Percentiles rank a stretch among this genome's conserved stretches.
Conservation (phyloP, 2,329 filamentous ascomycete species). For the Fusarium pseudoanthophilum region DNA sequence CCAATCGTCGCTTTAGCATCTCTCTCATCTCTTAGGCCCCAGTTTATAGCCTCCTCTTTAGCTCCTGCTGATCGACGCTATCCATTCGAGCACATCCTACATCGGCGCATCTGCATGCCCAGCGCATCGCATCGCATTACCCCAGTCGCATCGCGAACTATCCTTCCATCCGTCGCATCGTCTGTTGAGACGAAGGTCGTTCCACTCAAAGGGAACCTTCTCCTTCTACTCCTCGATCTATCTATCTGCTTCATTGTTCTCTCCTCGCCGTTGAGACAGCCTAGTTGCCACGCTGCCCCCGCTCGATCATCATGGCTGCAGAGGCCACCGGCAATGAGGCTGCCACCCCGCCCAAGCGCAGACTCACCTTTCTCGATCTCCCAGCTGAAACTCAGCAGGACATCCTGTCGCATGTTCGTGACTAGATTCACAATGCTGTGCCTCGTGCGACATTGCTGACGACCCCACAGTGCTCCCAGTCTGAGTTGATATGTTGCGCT, state of each 20-base stretch:
- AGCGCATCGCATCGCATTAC: conserved; percentile 22
- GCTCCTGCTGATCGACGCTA: conserved; percentile 25
- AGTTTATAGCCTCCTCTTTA: conserved; percentile 14
- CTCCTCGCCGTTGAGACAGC: conserved; percentile 1
- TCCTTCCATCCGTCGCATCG: conserved; percentile 18
- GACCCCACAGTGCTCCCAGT: conserved; percentile 58
- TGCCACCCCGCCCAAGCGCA: conserved; percentile 29
- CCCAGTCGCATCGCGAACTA: conserved; percentile 30
- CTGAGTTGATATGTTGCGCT: conserved; percentile 66
- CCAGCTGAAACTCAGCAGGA: conserved; percentile 61
- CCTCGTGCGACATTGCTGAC: conserved; percentile 5
- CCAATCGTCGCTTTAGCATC: neutral
- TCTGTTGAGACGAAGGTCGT: neutral
- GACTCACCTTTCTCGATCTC: conserved; percentile 54
- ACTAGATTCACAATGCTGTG: neutral
- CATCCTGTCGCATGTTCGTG: conserved; percentile 59
- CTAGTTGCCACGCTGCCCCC: conserved; percentile 36
- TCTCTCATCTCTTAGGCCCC: conserved; percentile 2
- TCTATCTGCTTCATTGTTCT: neutral
- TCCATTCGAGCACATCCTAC: conserved; percentile 24
- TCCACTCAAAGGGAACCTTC: neutral
- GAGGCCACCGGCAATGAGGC: conserved; percentile 47
- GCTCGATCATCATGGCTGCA: conserved; percentile 50
- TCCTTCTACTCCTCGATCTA: neutral
- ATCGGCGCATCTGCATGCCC: conserved; percentile 32